A percentile compares a stretch with the other conserved stretches of the same genome.
Evolutionary conservation across 1,284 basidiomycete species (phyloP).

Genomic region (Apiotrichum siamense): DNA sequence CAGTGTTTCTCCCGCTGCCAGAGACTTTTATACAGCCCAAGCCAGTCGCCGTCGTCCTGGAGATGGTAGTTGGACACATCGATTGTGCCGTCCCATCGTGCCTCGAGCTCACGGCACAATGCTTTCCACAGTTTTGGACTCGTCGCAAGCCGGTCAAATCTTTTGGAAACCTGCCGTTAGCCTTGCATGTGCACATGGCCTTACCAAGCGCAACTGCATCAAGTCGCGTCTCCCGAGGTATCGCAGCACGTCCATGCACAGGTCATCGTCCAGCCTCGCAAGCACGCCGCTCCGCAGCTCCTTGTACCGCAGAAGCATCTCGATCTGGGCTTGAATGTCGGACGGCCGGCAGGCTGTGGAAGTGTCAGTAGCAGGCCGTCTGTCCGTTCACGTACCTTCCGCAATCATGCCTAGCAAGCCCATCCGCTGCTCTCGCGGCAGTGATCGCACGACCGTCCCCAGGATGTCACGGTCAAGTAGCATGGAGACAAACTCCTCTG

Average conservation of each 20-base stretch:
- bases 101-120: slow-evolving; percentile 28
- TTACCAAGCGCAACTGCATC: slow-evolving; percentile 45
- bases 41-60: slow-evolving; percentile 65
- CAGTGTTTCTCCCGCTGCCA: slow-evolving; percentile 85
- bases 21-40: slow-evolving; percentile 72
- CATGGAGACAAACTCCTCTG: slow-evolving; percentile 2
- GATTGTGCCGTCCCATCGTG: slow-evolving; percentile 23
- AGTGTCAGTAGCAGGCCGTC: neutral
- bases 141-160: slow-evolving; percentile 64
- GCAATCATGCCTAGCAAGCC: slow-evolving; percentile 22
- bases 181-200: slow-evolving; percentile 43
- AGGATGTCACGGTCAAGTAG: slow-evolving; percentile 13
- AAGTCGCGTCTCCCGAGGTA: slow-evolving; percentile 62
- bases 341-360: slow-evolving; percentile 34
- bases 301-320: slow-evolving; percentile 72
- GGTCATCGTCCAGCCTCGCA: slow-evolving; percentile 61
- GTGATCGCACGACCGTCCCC: slow-evolving; percentile 10
- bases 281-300: slow-evolving; percentile 74
- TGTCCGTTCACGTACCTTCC: slow-evolving; percentile 22
- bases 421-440: slow-evolving; percentile 25
- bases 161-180: slow-evolving; percentile 59
- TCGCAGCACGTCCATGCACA: slow-evolving; percentile 62
- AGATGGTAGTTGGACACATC: slow-evolving; percentile 14
- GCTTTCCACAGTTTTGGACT: slow-evolving; percentile 66
- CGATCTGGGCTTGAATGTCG: slow-evolving; percentile 57